A percentile compares a stretch with the other conserved stretches of the same genome.
Conservation (phyloP, 2,329 filamentous ascomycete species). For the Colletotrichum tofieldiae region DNA sequence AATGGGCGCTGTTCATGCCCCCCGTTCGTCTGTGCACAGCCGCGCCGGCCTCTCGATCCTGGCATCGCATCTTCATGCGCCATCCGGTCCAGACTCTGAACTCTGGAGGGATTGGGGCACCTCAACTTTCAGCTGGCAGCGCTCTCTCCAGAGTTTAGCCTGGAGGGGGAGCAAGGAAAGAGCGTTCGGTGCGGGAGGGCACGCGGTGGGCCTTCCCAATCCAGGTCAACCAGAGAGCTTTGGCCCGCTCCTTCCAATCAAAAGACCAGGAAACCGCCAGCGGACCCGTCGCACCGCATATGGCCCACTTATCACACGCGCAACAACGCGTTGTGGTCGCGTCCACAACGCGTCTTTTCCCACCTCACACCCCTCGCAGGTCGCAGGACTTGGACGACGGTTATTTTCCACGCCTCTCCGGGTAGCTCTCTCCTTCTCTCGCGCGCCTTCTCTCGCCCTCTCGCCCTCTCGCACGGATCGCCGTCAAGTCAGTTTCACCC, state of each 20-base stretch:
- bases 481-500: slow-evolving; percentile 24
- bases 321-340: neutral
- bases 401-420: slow-evolving; percentile 3
- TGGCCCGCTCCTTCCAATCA: neutral
- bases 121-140: slow-evolving; percentile 1
- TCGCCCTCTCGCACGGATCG: slow-evolving; percentile 26
- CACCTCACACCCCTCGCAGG: slow-evolving; percentile 8
- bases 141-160: neutral
- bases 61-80: slow-evolving; percentile 34
- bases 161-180: neutral
- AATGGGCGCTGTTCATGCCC: slow-evolving; percentile 4
- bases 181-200: neutral
- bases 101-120: neutral
- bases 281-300: neutral
- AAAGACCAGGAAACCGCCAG: neutral
- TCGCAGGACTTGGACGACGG: too few relatives aligned
- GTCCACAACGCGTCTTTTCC: slow-evolving; percentile 33
- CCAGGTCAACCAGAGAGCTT: neutral
- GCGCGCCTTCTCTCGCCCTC: neutral
- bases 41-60: slow-evolving; percentile 21
- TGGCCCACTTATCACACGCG: neutral
- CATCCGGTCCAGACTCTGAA: slow-evolving; percentile 8
- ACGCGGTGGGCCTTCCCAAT: neutral
- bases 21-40: slow-evolving; percentile 12
- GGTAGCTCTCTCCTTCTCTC: neutral